These are phyloP conservation scores for Clavulina sp. DNA, from an alignment of 768 basidiomycete species.

Conservation along the genomic window DNA sequence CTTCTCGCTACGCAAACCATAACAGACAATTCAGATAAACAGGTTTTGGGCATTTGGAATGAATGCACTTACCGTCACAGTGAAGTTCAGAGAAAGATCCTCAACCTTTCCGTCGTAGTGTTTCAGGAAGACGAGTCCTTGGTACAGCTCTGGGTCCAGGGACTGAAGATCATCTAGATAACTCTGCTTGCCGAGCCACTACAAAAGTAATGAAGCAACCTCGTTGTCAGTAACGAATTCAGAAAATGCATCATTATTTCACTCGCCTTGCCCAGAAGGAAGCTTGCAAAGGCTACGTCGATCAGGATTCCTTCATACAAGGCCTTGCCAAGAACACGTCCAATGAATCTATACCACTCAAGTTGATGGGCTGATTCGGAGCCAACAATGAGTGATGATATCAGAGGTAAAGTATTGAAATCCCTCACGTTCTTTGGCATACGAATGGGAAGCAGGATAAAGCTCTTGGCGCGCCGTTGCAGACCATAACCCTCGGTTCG, in stretches of 20 bases:
- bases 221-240: neutral
- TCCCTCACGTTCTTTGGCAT: slow-evolving; percentile 70
- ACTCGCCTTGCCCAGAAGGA: slow-evolving; percentile 78
- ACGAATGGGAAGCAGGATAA: slow-evolving; percentile 85
- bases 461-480: slow-evolving; percentile 81
- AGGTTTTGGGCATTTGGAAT: neutral
- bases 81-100: slow-evolving; percentile 80
- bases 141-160: slow-evolving; percentile 81
- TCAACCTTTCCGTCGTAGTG: slow-evolving; percentile 76
- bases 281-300: slow-evolving; percentile 86
- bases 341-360: slow-evolving; percentile 86
- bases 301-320: slow-evolving; percentile 92
- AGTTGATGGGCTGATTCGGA: slow-evolving; percentile 52
- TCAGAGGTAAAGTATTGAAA: neutral
- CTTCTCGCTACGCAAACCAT: slow-evolving; percentile 21
- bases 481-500: slow-evolving; percentile 86
- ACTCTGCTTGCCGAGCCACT: slow-evolving; percentile 88
- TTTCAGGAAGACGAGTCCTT: slow-evolving; percentile 82
- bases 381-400: neutral
- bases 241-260: neutral
- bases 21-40: neutral
- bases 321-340: slow-evolving; percentile 86
- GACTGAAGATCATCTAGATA: slow-evolving; percentile 87
- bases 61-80: slow-evolving; percentile 38
- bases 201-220: slow-evolving; percentile 7